phyloP scores from a whole-genome alignment of 345 rosid genomes.

The Brassica carinata region DNA sequence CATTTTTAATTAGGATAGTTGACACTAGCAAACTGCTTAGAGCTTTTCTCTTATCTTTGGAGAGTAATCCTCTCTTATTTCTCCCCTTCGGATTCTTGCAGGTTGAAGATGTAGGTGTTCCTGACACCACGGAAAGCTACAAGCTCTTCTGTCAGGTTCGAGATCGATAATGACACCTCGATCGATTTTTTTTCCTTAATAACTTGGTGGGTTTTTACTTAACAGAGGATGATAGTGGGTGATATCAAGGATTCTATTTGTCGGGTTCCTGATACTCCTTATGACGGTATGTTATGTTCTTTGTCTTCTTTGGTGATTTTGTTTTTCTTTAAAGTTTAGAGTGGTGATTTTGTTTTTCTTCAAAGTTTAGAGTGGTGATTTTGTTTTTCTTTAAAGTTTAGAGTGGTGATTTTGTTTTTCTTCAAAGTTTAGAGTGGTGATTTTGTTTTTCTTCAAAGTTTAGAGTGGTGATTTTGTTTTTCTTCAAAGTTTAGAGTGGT shows the following conservation, averaged over 20 bases:
- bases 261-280: constrained; percentile 96
- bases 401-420: no score
- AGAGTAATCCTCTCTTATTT: constrained; percentile 21
- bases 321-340: background rate
- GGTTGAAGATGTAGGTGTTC: constrained; percentile 79
- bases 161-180: constrained; percentile 22
- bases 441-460: no score
- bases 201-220: constrained; percentile 36
- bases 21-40: constrained; percentile 3
- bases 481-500: no score
- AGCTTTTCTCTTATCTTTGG: background rate
- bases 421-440: no score
- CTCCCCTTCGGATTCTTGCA: constrained; percentile 35
- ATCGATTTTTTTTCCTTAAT: no score
- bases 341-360: no score
- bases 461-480: no score
- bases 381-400: no score
- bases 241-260: constrained; percentile 97
- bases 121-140: constrained; percentile 92
- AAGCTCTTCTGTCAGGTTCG: constrained; percentile 85
- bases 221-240: constrained; percentile 89
- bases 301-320: constrained; percentile 21
- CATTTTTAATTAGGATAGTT: constrained; percentile 14
- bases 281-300: constrained; percentile 64
- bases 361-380: no score